Percentiles rank a stretch among this genome's conserved stretches.
These are phyloP conservation scores for Solanum lignicaule DNA, from an alignment of 257 asterid genomes.

Conservation along the genomic window DNA sequence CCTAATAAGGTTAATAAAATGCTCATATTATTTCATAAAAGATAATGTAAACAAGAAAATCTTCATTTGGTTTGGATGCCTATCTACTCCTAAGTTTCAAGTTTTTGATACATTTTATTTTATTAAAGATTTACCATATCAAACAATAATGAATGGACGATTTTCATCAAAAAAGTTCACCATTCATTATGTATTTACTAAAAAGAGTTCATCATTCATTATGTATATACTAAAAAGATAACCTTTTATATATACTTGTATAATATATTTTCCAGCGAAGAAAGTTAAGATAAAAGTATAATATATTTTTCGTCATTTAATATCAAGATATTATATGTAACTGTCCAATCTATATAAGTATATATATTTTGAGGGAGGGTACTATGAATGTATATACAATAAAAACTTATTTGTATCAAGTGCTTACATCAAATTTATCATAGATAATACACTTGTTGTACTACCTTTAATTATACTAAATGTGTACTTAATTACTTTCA, in stretches of 20 bases:
- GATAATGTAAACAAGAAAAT: background rate
- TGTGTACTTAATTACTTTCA: background rate
- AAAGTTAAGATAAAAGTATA: background rate
- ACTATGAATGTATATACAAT: background rate
- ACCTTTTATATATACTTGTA: background rate
- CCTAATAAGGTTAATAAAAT: background rate
- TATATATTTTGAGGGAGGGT: background rate
- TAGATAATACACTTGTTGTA: background rate
- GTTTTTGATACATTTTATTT: background rate
- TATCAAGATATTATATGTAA: background rate
- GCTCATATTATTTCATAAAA: background rate
- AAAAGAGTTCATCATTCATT: background rate
- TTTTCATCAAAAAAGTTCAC: background rate
- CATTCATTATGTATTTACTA: background rate
- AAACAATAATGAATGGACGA: accelerated
- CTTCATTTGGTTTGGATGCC: background rate
- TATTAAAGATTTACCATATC: background rate
- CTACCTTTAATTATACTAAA: background rate
- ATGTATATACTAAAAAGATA: background rate
- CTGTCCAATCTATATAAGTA: background rate
- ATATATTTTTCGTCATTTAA: background rate
- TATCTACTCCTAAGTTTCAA: background rate
- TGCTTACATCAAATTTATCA: background rate
- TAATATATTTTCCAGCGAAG: background rate
- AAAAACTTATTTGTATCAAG: background rate